Evolutionary conservation across 108 stramenopile species (phyloP), one percentile per base, ranked within the genome.

Genomic region (Cyclotella cryptica): DNA sequence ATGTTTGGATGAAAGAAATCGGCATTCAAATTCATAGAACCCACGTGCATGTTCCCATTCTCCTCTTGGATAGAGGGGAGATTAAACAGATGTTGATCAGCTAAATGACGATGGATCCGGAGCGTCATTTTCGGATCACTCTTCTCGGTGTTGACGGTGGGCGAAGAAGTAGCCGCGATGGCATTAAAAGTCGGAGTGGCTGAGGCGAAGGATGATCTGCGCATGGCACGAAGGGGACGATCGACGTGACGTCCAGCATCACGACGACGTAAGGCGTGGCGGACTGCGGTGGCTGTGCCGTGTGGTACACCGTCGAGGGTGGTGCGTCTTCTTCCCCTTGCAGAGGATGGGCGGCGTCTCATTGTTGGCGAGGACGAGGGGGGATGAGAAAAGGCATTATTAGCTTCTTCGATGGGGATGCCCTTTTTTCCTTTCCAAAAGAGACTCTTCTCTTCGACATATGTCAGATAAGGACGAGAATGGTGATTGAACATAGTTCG

Each of bases 1-100:
- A 62, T 65, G 2, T 51, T 57, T 3, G 93, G 91, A 82, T 95
- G 92, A 75, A 92, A 95, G 71, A 93, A 95, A 70, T 95, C 91
- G 22, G 87, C 90, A 41, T 86, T 78, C 19, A 95, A 67, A 59
- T 68, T 90, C 10, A 90, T 69, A 10, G 84, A 67, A 52, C 83
- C 74, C 3, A 88, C 70, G 18, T 43, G 58, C 87, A 91, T 88
- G 19, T 49, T 53, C 7, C 88, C 91, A 58, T 80, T 72, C 7
- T 77, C 71, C 72, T 92, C 92, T 54, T 86, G 69, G 2, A 91
- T 77, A 22, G 70, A 69, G 3, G 84, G 66, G 10, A 53, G 63
- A 14, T 88, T 86, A 11, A 86, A 70, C 2, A 85, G 75, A 70
- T 95, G 92, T 66, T 90, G 90, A 84, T 95, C 91, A 13, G 85